A percentile compares a stretch with the other conserved stretches of the same genome.
Evolutionary conservation across 805 yeast species (phyloP).

Genomic region (Barnettozyma californica): DNA sequence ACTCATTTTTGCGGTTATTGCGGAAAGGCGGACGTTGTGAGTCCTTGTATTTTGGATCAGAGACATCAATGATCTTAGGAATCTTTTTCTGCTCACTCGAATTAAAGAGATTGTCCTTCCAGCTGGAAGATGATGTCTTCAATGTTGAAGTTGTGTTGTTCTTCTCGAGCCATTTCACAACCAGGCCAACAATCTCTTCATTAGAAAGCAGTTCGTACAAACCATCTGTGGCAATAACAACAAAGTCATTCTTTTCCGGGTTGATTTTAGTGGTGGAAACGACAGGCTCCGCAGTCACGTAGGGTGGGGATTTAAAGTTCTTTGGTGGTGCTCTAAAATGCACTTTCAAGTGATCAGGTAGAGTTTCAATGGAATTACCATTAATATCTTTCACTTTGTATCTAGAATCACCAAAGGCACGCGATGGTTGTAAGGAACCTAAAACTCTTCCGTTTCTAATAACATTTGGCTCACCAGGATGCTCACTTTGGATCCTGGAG

Average conservation of each 20-base stretch:
- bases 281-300: conserved; percentile 95
- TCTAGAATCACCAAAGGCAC: conserved; percentile 97
- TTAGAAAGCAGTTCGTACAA: conserved; percentile 85
- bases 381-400: conserved; percentile 69
- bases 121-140: conserved; percentile 11
- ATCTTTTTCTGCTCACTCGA: conserved; percentile 37
- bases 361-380: conserved; percentile 38
- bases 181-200: conserved; percentile 89
- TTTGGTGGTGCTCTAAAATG: conserved; percentile 77
- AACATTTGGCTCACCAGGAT: conserved; percentile 79
- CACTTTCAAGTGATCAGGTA: conserved; percentile 74
- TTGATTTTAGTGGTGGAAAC: conserved; percentile 73
- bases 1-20: conserved; percentile 33
- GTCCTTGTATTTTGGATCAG: conserved; percentile 50
- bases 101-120: conserved; percentile 18
- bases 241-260: conserved; percentile 70
- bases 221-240: conserved; percentile 94
- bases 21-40: conserved; percentile 71
- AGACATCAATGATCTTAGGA: conserved; percentile 60
- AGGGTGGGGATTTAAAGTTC: conserved; percentile 83
- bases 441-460: conserved; percentile 83
- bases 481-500: conserved; percentile 75
- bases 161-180: conserved; percentile 87
- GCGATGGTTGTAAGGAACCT: conserved; percentile 89
- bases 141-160: conserved; percentile 29